A percentile compares a stretch with the other conserved stretches of the same genome.
Conservation (phyloP, 768 basidiomycete genomes). For the Gautieria morchelliformis region DNA sequence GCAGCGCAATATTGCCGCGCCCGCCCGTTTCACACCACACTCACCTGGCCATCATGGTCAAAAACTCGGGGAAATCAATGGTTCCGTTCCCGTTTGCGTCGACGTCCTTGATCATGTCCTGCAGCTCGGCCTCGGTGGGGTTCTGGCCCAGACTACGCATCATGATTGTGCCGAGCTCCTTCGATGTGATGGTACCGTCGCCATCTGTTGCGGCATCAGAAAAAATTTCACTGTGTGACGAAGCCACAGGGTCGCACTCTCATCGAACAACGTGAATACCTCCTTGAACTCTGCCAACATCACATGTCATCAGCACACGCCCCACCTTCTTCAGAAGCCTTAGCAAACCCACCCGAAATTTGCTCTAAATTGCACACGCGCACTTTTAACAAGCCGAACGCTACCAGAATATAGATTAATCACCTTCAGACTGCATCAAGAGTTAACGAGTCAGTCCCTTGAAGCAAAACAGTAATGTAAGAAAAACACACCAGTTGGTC, state of each 20-base stretch:
- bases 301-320: constrained; percentile 2
- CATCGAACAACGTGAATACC: constrained; percentile 96
- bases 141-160: constrained; percentile 92
- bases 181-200: constrained; percentile 87
- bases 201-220: constrained; percentile 44
- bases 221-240: background rate
- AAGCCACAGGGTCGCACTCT: constrained; percentile 42
- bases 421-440: constrained; percentile 11
- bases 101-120: constrained; percentile 95
- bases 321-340: background rate
- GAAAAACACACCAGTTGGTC: constrained; percentile 39
- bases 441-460: constrained; percentile 46
- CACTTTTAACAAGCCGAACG: background rate
- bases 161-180: constrained; percentile 90
- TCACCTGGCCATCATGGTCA: constrained; percentile 62
- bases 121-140: constrained; percentile 83
- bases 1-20: background rate
- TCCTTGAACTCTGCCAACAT: constrained; percentile 84
- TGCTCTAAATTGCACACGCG: constrained; percentile 47
- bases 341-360: constrained; percentile 58
- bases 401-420: constrained; percentile 5
- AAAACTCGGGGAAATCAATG: constrained; percentile 79
- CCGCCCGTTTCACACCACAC: background rate
- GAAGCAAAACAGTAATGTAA: background rate
- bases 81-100: constrained; percentile 83